Evolutionary conservation across 345 rosid species (phyloP).

Genomic region (Microcos paniculata): DNA sequence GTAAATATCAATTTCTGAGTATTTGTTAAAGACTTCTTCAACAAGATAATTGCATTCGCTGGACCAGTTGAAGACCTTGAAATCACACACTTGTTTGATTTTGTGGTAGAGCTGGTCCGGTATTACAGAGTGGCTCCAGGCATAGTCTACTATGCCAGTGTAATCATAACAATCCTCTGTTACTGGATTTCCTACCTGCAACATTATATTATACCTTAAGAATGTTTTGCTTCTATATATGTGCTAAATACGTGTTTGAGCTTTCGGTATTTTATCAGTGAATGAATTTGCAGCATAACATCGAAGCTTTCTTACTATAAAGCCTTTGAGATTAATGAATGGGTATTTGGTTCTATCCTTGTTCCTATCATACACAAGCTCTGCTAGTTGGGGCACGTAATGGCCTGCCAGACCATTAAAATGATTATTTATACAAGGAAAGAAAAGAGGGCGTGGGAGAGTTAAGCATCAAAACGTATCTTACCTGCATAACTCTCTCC

Average conservation of each 20-base stretch:
- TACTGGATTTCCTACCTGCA: slow-evolving; percentile 59
- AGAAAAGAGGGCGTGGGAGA: background rate
- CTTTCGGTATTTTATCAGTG: background rate
- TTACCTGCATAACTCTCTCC: slow-evolving; percentile 45
- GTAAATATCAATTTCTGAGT: slow-evolving; percentile 58
- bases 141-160: slow-evolving; percentile 54
- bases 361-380: slow-evolving; percentile 52
- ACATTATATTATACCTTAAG: background rate
- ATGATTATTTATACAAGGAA: background rate
- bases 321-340: slow-evolving; percentile 43
- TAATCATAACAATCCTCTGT: slow-evolving; percentile 48
- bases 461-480: slow-evolving; percentile 16
- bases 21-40: slow-evolving; percentile 29
- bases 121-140: slow-evolving; percentile 70
- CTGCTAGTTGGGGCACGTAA: slow-evolving; percentile 67
- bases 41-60: slow-evolving; percentile 38
- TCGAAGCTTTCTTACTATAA: slow-evolving; percentile 23
- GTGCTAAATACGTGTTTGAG: background rate
- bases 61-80: slow-evolving; percentile 42
- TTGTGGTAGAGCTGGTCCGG: slow-evolving; percentile 41
- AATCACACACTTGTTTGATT: slow-evolving; percentile 46
- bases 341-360: slow-evolving; percentile 34
- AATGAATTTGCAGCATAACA: background rate
- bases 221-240: background rate
- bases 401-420: slow-evolving; percentile 39